Conservation (phyloP, 805 yeast species). For the Candida glaebosa region DNA sequence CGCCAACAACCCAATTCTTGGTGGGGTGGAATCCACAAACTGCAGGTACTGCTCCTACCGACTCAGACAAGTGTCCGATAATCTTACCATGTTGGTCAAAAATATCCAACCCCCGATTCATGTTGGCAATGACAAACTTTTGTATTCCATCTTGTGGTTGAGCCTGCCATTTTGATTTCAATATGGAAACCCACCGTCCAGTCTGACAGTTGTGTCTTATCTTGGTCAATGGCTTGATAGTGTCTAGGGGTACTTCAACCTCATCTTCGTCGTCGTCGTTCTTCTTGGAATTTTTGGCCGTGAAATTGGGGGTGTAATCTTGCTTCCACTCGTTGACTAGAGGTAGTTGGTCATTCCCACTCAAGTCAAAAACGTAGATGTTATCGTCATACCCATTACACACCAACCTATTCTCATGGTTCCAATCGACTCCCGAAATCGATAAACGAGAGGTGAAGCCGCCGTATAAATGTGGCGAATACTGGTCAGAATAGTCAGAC, state of each 20-base stretch:
- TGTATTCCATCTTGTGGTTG: conserved; percentile 67
- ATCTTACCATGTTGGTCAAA: conserved; percentile 75
- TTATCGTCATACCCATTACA: conserved; percentile 94
- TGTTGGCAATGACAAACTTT: conserved; percentile 88
- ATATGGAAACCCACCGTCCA: conserved; percentile 93
- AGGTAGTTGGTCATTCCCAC: conserved; percentile 34
- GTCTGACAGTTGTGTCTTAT: conserved; percentile 92
- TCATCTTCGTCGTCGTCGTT: conserved; percentile 14
- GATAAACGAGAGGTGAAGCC: conserved; percentile 73
- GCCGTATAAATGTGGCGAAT: conserved; percentile 52
- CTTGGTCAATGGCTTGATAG: conserved; percentile 57
- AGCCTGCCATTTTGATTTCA: conserved; percentile 84
- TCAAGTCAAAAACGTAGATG: conserved; percentile 59
- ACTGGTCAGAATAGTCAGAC: conserved; percentile 52
- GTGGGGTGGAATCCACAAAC: conserved; percentile 81
- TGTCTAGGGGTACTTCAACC: conserved; percentile 23
- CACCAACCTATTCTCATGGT: conserved; percentile 61
- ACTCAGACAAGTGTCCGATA: conserved; percentile 67
- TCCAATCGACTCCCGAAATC: conserved; percentile 84
- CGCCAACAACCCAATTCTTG: conserved; percentile 89
- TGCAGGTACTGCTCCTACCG: conserved; percentile 90
- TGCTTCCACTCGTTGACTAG: conserved; percentile 24
- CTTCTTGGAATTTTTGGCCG: conserved; percentile 10
- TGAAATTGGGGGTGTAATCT: conserved; percentile 6
- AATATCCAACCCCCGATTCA: conserved; percentile 84